These are phyloP conservation scores for Magnusiomyces magnusii DNA, from an alignment of 1,139 yeast species.

Conservation along the genomic window DNA sequence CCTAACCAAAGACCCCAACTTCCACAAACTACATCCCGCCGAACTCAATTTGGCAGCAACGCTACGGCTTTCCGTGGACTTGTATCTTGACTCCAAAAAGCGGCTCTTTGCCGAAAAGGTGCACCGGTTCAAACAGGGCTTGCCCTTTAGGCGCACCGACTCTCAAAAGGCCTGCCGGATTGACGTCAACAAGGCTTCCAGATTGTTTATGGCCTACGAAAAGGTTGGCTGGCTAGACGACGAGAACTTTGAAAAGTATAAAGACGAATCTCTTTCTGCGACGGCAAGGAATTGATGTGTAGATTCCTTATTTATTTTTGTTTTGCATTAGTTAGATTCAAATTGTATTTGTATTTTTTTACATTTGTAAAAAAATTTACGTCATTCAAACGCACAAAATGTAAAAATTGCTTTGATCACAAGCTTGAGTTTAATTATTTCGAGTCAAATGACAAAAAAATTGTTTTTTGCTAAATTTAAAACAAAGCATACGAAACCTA, in stretches of 20 bases:
- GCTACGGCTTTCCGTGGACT: constrained; percentile 75
- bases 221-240: constrained; percentile 94
- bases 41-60: constrained; percentile 83
- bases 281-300: too few species aligned
- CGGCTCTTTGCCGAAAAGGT: constrained; percentile 87
- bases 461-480: too few species aligned
- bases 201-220: constrained; percentile 88
- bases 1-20: constrained; percentile 65
- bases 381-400: background rate
- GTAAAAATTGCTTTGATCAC: background rate
- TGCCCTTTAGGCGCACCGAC: constrained; percentile 93
- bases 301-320: too few species aligned
- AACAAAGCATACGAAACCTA: too few species aligned
- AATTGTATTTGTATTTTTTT: too few species aligned
- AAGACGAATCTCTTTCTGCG: background rate
- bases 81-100: constrained; percentile 87
- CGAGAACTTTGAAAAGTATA: constrained; percentile 51
- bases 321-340: too few species aligned
- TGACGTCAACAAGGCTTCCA: constrained; percentile 92
- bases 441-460: too few species aligned
- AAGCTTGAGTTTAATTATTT: too few species aligned
- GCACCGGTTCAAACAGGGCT: constrained; percentile 58
- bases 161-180: constrained; percentile 98
- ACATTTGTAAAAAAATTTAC: too few species aligned
- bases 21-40: constrained; percentile 74